phyloP scores from a whole-genome alignment of 2,329 filamentous ascomycete species.

The Aspergillus luchuensis region DNA sequence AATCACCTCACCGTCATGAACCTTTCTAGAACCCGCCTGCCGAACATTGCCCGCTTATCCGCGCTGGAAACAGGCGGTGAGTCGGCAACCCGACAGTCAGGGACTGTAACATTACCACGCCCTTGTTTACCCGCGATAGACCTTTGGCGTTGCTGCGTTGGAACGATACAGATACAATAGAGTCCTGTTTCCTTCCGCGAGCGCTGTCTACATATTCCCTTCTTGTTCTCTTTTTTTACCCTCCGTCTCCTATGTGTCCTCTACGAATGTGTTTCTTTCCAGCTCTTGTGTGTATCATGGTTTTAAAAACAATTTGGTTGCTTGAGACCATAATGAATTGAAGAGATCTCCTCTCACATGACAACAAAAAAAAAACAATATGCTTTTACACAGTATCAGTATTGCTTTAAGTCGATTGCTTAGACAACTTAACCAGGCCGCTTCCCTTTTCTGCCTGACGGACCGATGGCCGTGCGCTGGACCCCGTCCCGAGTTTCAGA shows the following conservation, averaged over 20 bases:
- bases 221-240: slow-evolving; percentile 18
- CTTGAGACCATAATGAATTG: slow-evolving; percentile 28
- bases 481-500: slow-evolving; percentile 6
- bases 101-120: slow-evolving; percentile 43
- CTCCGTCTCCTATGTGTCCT: slow-evolving; percentile 15
- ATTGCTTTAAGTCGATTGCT: not conserved
- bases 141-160: slow-evolving; percentile 25
- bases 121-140: slow-evolving; percentile 39
- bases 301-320: slow-evolving; percentile 23
- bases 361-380: no score
- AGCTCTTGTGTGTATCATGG: slow-evolving; percentile 24
- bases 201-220: slow-evolving; percentile 22
- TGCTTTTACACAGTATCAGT: no score
- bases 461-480: slow-evolving; percentile 3
- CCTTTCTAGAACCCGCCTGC: slow-evolving; percentile 12
- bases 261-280: slow-evolving; percentile 1
- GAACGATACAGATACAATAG: slow-evolving; percentile 29
- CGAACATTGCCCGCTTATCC: slow-evolving; percentile 7
- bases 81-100: slow-evolving; percentile 19
- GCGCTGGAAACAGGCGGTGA: slow-evolving; percentile 28
- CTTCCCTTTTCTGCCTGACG: not conserved
- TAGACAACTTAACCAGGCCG: no score
- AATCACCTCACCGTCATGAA: slow-evolving; percentile 23
- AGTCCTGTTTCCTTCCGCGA: slow-evolving; percentile 23
- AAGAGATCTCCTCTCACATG: slow-evolving; percentile 29